phyloP scores from a whole-genome alignment of 2,329 filamentous ascomycete species.

The Xylariales sp. region DNA sequence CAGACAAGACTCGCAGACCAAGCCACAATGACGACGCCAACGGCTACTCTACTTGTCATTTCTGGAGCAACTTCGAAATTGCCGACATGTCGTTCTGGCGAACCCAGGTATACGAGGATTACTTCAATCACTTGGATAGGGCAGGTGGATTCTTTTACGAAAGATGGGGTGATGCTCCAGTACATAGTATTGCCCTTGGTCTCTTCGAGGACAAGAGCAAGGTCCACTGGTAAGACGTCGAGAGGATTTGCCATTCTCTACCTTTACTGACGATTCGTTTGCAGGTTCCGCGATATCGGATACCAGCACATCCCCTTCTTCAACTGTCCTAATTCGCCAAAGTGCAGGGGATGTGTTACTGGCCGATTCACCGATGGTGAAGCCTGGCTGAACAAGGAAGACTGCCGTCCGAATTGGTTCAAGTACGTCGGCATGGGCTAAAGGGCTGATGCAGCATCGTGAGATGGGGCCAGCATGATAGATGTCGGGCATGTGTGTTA shows the following conservation, averaged over 20 bases:
- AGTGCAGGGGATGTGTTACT: slow-evolving; percentile 82
- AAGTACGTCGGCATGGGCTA: slow-evolving; percentile 83
- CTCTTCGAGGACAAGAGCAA: slow-evolving; percentile 87
- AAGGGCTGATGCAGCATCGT: slow-evolving; percentile 14
- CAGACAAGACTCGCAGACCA: slow-evolving; percentile 70
- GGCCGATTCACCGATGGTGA: slow-evolving; percentile 89
- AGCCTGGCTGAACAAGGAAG: slow-evolving; percentile 78
- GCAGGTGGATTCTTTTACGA: slow-evolving; percentile 98
- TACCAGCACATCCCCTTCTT: slow-evolving; percentile 98
- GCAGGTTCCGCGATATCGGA: slow-evolving; percentile 96
- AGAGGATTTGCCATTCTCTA: neutral
- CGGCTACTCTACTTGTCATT: slow-evolving; percentile 96
- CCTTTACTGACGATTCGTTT: neutral
- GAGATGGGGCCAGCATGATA: slow-evolving; percentile 10
- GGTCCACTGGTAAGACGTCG: slow-evolving; percentile 75
- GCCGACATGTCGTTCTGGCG: slow-evolving; percentile 91
- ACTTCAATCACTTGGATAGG: slow-evolving; percentile 91
- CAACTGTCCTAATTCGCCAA: slow-evolving; percentile 96
- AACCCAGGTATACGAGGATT: slow-evolving; percentile 84
- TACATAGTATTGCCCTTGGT: slow-evolving; percentile 89
- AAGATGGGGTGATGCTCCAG: slow-evolving; percentile 95
- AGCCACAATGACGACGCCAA: slow-evolving; percentile 76
- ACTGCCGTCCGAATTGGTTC: slow-evolving; percentile 96
- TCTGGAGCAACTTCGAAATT: slow-evolving; percentile 99
- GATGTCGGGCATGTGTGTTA: slow-evolving; percentile 20